Percentiles rank a stretch among this genome's conserved stretches.
These are phyloP conservation scores for Porodaedalea pini DNA, from an alignment of 1,284 basidiomycete genomes.

Conservation along the genomic window DNA sequence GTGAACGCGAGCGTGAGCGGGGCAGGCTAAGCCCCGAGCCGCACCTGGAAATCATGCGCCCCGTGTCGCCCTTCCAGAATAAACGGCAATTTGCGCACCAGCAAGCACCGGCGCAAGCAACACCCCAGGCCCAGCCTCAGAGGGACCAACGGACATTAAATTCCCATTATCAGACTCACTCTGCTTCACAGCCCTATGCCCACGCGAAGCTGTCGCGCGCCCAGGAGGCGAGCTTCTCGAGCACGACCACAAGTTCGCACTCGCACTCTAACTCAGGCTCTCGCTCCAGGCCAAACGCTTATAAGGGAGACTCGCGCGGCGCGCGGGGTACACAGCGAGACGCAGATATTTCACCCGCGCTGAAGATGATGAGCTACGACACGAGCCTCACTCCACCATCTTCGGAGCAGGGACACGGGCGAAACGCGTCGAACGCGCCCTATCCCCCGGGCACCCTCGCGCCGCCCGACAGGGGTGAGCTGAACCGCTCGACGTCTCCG, in stretches of 20 bases:
- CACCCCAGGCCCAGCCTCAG: neutral
- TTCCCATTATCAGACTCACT: constrained; percentile 12
- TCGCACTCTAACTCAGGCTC: neutral
- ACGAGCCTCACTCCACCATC: neutral
- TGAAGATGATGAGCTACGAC: constrained; percentile 16
- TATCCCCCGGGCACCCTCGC: neutral
- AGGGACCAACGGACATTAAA: neutral
- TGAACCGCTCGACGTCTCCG: constrained; percentile 8
- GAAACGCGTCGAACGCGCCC: neutral
- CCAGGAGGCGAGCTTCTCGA: constrained; percentile 2
- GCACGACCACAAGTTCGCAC: neutral
- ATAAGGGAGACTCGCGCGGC: constrained; percentile 5
- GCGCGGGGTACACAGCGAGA: constrained; percentile 3
- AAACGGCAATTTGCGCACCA: constrained; percentile 13
- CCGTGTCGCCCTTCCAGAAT: constrained; percentile 18
- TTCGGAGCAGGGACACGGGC: constrained; percentile 8
- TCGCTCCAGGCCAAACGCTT: neutral
- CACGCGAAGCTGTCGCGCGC: neutral
- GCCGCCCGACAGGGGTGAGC: constrained; percentile 3
- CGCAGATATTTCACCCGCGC: constrained; percentile 11
- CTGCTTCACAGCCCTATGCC: constrained; percentile 11
- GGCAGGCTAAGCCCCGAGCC: constrained; percentile 16
- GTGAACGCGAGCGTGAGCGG: constrained; percentile 11
- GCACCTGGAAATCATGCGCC: constrained; percentile 18
- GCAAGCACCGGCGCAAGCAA: neutral